Conservation (phyloP, 805 yeast species). For the Schwanniomyces polymorphus region DNA sequence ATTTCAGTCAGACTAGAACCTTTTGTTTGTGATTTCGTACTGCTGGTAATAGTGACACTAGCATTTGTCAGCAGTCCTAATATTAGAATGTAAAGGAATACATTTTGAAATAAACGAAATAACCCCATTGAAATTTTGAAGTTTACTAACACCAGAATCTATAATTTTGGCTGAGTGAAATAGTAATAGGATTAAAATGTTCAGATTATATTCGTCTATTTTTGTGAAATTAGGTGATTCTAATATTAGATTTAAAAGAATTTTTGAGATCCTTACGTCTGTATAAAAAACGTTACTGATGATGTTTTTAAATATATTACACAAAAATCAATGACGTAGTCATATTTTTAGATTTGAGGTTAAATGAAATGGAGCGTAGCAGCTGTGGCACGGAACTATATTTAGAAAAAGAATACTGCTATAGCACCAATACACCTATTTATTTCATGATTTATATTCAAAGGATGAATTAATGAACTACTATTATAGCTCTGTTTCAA, state of each 20-base stretch:
- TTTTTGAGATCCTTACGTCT: neutral
- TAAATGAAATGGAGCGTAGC: too few relatives aligned
- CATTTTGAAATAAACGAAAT: neutral
- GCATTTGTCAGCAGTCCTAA: neutral
- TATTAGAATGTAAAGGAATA: neutral
- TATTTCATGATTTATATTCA: too few relatives aligned
- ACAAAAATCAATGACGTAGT: too few relatives aligned
- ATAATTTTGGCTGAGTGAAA: too few relatives aligned
- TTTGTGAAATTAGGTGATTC: neutral
- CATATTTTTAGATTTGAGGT: too few relatives aligned
- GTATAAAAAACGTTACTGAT: neutral
- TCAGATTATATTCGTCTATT: neutral
- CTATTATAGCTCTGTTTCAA: too few relatives aligned
- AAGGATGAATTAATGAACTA: too few relatives aligned
- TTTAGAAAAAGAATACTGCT: too few relatives aligned
- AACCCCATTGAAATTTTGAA: neutral
- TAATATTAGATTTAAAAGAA: neutral
- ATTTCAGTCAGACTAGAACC: neutral
- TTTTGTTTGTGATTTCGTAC: neutral
- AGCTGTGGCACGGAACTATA: too few relatives aligned
- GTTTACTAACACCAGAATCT: neutral
- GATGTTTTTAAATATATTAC: too few relatives aligned
- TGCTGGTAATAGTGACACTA: neutral
- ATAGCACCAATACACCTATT: too few relatives aligned
- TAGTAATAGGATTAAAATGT: too few relatives aligned